Base-by-base conservation (phyloP, 1,139 yeast genomes). In the Suhomyces ambrosiae region DNA sequence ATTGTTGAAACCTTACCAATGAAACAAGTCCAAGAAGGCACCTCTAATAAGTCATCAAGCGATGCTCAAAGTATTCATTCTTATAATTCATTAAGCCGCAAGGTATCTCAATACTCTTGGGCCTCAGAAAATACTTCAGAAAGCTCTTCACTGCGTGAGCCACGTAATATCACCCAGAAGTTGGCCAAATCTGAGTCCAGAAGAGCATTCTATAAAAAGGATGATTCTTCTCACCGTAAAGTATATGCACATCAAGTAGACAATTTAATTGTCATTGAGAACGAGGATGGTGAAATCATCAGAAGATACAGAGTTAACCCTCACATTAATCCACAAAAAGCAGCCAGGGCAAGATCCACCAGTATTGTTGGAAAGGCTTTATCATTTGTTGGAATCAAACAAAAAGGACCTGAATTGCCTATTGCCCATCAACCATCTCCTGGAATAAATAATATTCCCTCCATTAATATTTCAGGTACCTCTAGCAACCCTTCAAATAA, bases 201-300 rank as follows among this genome's bases (percentile, higher is more conserved):
- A 41, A 56, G 51, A 42, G 63, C 60, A 11, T 65, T 39, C 41
- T 61, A 56, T 41, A 60, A 52, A 28, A 68, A 61, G 46, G 50
- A 48, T 31, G 70, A 61, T 42, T 62, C 67, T 7, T 52, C 50
- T 16, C 65, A 57, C 32, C 56, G 63, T 18, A 68, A 65, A 46
- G 70, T 68, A 8, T 71, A 46, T 53, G 76, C 76, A 6, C 74
- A 71, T 52, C 74, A 69, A 55, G 56, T 71, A 33, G 95, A 83
- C 54, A 80, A 88, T 54, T 71, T 82, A 45, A 78, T 92, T 40
- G 74, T 89, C 43, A 83, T 92, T 46, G 98, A 92, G 60, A 86
- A 89, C 54, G 88, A 79, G 32, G 96, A 89, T 24, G 98, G 98
- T 48, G 97, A 92, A 50, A 80, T 92, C 41, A 70, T 92, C 31